phyloP scores from a whole-genome alignment of 2,329 filamentous ascomycete genomes.

The Aschersonia sp. region DNA sequence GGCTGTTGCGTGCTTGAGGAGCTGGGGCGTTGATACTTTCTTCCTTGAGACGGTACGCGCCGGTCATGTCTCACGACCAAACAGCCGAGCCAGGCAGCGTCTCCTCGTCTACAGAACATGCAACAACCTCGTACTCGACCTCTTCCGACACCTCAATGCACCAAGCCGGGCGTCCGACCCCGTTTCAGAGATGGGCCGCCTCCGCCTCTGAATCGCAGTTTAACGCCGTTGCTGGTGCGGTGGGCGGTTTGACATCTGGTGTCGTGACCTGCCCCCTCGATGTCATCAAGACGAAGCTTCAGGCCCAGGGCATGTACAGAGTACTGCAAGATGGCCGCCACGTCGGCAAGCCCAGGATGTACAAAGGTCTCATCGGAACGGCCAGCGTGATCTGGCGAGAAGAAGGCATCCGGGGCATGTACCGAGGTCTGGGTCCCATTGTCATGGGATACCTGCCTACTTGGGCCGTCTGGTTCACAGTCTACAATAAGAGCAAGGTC shows the following conservation, averaged over 20 bases:
- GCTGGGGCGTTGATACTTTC: too few relatives aligned
- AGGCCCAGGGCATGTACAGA: constrained; percentile 78
- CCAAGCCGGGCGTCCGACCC: constrained; percentile 18
- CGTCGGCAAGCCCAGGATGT: constrained; percentile 45
- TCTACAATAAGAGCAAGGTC: constrained; percentile 82
- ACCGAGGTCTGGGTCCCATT: constrained; percentile 86
- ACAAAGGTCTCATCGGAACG: constrained; percentile 78
- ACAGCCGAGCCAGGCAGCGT: constrained; percentile 18
- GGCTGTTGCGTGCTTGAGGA: too few relatives aligned
- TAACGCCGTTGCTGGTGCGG: constrained; percentile 74
- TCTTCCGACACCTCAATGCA: constrained; percentile 18
- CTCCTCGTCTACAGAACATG: constrained; percentile 20
- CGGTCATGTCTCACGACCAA: constrained; percentile 38
- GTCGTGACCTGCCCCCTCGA: constrained; percentile 94
- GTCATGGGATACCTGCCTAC: constrained; percentile 91
- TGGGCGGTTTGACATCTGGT: constrained; percentile 84
- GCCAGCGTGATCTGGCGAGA: constrained; percentile 73
- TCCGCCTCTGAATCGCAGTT: constrained; percentile 49
- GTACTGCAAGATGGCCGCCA: constrained; percentile 33
- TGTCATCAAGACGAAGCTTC: constrained; percentile 97
- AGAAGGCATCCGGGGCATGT: constrained; percentile 82
- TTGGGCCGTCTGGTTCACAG: constrained; percentile 95
- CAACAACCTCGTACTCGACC: constrained; percentile 19
- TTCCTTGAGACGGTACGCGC: neutral
- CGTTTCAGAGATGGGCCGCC: constrained; percentile 41